These are phyloP conservation scores for Sungouiozyma intestinalis DNA, from an alignment of 805 yeast genomes.

Conservation along the genomic window DNA sequence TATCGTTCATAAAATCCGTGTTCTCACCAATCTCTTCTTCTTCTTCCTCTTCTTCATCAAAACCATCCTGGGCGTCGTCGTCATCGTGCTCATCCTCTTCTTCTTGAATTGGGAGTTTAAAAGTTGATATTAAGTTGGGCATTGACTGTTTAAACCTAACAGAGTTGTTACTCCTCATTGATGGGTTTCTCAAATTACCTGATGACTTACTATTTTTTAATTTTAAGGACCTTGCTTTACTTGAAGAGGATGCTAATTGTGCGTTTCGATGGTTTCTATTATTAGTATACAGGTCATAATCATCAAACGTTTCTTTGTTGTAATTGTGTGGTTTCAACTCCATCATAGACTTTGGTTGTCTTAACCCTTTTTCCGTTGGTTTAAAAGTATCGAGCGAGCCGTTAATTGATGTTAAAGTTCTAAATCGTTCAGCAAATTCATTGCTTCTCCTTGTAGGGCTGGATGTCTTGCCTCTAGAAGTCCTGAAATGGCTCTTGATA, in stretches of 20 bases:
- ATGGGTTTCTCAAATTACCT: conserved; percentile 15
- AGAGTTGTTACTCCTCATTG: conserved; percentile 7
- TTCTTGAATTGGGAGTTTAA: conserved; percentile 4
- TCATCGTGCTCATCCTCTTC: conserved; percentile 2
- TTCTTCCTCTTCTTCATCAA: conserved; percentile 2
- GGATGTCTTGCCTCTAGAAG: neutral
- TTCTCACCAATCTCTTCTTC: neutral
- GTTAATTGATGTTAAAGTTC: conserved; percentile 7
- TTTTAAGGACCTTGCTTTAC: neutral
- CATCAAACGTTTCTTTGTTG: neutral
- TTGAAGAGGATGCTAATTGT: neutral
- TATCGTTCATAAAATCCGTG: conserved; percentile 1
- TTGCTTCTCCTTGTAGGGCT: conserved; percentile 4
- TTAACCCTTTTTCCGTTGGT: conserved; percentile 5
- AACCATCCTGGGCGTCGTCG: neutral
- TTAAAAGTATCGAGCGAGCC: conserved; percentile 3
- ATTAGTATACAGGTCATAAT: neutral
- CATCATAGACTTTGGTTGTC: conserved; percentile 27
- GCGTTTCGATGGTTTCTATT: neutral
- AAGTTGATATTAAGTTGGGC: conserved; percentile 10
- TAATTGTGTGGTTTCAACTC: conserved; percentile 13
- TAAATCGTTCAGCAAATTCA: conserved; percentile 11
- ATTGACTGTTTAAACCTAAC: conserved; percentile 23
- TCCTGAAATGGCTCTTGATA: conserved; percentile 12
- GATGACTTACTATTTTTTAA: conserved; percentile 22